Evolutionary conservation across 805 yeast species (phyloP).

Genomic region (Yueomyces sinensis): DNA sequence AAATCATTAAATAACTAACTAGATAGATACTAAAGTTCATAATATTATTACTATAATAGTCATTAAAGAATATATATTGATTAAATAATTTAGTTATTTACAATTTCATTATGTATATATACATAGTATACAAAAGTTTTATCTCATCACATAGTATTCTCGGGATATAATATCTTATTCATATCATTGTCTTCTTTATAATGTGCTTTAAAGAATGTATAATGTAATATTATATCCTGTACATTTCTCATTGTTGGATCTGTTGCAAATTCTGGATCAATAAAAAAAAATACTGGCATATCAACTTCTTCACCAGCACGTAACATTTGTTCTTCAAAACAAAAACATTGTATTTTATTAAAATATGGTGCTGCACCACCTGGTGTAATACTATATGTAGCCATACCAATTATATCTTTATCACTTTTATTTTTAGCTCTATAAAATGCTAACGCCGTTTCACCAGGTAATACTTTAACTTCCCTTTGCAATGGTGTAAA

Average conservation of each 20-base stretch:
- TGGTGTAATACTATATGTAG: conserved; percentile 92
- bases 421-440: conserved; percentile 78
- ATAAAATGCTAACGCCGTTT: conserved; percentile 92
- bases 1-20: too few species aligned
- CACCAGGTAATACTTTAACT: conserved; percentile 89
- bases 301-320: conserved; percentile 96
- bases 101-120: too few species aligned
- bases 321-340: conserved; percentile 91
- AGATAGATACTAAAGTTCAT: too few species aligned
- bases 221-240: conserved; percentile 81
- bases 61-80: too few species aligned
- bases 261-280: conserved; percentile 88
- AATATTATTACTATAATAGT: too few species aligned
- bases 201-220: conserved; percentile 69
- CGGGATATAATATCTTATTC: conserved; percentile 1
- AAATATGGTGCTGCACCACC: conserved; percentile 94
- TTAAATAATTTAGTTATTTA: too few species aligned
- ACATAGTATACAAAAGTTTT: too few species aligned
- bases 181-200: conserved; percentile 23
- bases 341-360: conserved; percentile 94
- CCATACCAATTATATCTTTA: conserved; percentile 95
- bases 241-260: conserved; percentile 89
- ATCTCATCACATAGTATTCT: too few species aligned
- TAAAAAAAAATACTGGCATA: conserved; percentile 96
- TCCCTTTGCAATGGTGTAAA: conserved; percentile 90